Conservation (phyloP, 306 rosid genomes). For the Corylus americana region DNA sequence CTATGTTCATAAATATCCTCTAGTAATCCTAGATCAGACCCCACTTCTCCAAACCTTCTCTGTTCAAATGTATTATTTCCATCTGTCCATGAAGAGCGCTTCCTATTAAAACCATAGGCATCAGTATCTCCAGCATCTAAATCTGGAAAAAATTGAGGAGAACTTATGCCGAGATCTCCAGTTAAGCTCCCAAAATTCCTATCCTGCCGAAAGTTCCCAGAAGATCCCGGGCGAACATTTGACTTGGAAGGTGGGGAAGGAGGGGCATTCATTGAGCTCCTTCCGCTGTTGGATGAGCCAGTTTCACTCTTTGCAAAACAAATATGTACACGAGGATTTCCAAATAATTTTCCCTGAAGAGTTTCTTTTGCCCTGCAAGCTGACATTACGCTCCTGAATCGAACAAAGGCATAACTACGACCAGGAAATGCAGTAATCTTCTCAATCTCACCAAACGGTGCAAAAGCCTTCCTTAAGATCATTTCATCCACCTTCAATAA, state of each 20-base stretch:
- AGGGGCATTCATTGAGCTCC: slow-evolving; percentile 56
- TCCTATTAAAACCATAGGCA: slow-evolving; percentile 48
- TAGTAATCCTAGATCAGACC: slow-evolving; percentile 45
- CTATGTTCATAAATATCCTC: slow-evolving; percentile 64
- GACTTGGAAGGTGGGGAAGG: slow-evolving; percentile 54
- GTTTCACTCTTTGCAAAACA: slow-evolving; percentile 90
- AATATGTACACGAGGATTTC: slow-evolving; percentile 92
- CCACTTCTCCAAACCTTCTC: slow-evolving; percentile 62
- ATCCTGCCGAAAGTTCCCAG: slow-evolving; percentile 51
- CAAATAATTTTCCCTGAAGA: slow-evolving; percentile 90
- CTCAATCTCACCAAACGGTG: slow-evolving; percentile 89
- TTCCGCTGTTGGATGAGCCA: slow-evolving; percentile 71
- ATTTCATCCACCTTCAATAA: slow-evolving; percentile 78
- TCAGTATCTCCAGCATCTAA: slow-evolving; percentile 58
- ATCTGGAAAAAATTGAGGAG: slow-evolving; percentile 53
- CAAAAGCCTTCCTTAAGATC: slow-evolving; percentile 69
- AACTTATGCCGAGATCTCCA: slow-evolving; percentile 45
- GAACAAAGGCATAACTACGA: slow-evolving; percentile 94
- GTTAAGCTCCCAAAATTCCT: slow-evolving; percentile 42
- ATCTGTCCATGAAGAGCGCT: slow-evolving; percentile 51
- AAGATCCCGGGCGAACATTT: slow-evolving; percentile 54
- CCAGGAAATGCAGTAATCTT: slow-evolving; percentile 93
- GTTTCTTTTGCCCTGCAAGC: slow-evolving; percentile 76
- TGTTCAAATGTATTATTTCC: slow-evolving; percentile 49
- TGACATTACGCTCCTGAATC: slow-evolving; percentile 59